Base-by-base conservation (phyloP, 2,329 filamentous ascomycete species). In the Aureobasidium sp. region DNA sequence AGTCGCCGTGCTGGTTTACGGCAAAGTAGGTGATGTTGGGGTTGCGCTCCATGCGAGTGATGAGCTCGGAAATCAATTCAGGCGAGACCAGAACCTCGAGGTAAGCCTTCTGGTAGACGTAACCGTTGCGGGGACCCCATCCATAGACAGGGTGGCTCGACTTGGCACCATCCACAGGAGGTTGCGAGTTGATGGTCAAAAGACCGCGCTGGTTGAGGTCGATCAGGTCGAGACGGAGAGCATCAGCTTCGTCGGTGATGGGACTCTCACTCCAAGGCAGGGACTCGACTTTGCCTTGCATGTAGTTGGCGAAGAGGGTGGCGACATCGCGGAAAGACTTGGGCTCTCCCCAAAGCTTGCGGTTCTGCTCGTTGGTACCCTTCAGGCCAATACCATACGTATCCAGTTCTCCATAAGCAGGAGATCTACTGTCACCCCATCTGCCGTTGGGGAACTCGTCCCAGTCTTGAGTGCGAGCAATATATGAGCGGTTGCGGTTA, bases 371-470 rank as follows among this genome's bases (percentile, higher is more conserved):
- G 71, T 96, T 99, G 55, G 90, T 95, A 31, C 94, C 94, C 66
- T 93, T 95, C 67, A 99, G 77, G 46, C 92, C 91, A 68, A 97
- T 90, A 45, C 92, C 93, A 70, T 99, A 97, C 9, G 90, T 86
- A 74, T 97, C 93, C 57, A 97, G 79, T 74, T 96, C 91, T 69
- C 94, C 94, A 70, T 96, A 99, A 54, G 94, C 94, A 63, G 94
- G 94, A 61, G 93, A 97, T 65, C 94, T 84, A 57, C 92, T 93
- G 74, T 99, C 94, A 75, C 94, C 95, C 94, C 94, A 99, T 74
- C 94, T 88, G 49, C 94, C 94, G 79, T 99, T 99, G 60, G 94
- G 94, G 69, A 96, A 99, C 74, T 99, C 94, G 69, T 99, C 94
- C 94, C 94, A 99, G 67, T 96, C 93, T 72, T 96, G 92, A 0